A percentile compares a stretch with the other conserved stretches of the same genome.
Evolutionary conservation across 192 early-diverging fungal genomes (phyloP).

Genomic region (Coemansia sp.): DNA sequence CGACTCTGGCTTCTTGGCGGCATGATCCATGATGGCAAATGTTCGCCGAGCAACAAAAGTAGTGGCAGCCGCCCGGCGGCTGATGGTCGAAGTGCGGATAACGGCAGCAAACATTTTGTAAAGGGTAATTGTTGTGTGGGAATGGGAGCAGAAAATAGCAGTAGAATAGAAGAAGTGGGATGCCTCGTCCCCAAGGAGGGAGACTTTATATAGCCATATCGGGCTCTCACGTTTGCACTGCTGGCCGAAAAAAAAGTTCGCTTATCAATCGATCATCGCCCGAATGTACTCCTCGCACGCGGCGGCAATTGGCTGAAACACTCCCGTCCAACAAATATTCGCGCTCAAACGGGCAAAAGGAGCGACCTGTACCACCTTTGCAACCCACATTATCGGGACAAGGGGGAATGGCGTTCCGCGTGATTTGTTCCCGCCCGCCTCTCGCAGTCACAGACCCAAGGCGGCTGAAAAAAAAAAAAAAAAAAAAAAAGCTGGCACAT

Average conservation of each 20-base stretch:
- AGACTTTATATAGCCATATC: background rate
- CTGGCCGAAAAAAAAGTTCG: background rate
- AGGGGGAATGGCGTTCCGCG: background rate
- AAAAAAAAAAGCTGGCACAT: background rate
- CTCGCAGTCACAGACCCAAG: slow-evolving; percentile 3
- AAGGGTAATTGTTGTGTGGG: background rate
- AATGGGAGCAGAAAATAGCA: background rate
- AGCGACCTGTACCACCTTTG: background rate
- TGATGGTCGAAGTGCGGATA: background rate
- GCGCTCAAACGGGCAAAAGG: slow-evolving; percentile 1
- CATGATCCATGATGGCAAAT: slow-evolving; percentile 1
- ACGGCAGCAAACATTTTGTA: slow-evolving; percentile 10
- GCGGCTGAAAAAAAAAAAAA: background rate
- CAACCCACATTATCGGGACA: background rate
- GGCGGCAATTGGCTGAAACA: background rate
- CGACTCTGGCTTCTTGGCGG: slow-evolving; percentile 11
- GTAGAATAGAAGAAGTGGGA: background rate
- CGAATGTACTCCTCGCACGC: background rate
- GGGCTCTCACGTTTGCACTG: background rate
- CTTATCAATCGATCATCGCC: slow-evolving; percentile 6
- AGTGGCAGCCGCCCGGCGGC: background rate
- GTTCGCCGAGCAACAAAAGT: slow-evolving; percentile 11
- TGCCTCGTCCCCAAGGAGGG: no score
- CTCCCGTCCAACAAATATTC: background rate
- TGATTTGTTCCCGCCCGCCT: background rate